Evolutionary conservation across 768 basidiomycete genomes (phyloP).

Genomic region (Serendipita sp.): DNA sequence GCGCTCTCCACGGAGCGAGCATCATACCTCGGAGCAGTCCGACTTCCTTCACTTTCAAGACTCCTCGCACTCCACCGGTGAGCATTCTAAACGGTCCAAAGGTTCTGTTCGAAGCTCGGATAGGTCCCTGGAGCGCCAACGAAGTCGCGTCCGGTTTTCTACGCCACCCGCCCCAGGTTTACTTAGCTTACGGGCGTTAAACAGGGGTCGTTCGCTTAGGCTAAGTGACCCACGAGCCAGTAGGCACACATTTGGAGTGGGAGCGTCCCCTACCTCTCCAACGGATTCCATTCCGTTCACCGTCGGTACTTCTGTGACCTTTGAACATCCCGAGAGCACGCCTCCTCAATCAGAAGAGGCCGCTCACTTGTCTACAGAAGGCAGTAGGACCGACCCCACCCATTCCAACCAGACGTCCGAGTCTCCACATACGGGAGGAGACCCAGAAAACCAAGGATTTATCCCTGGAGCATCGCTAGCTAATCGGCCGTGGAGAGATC

Average conservation of each 20-base stretch:
- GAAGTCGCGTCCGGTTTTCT: not conserved
- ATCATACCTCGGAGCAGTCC: not conserved
- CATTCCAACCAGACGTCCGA: not conserved
- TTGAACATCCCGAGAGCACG: not conserved
- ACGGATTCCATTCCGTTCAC: not conserved
- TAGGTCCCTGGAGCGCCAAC: not conserved
- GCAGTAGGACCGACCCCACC: not conserved
- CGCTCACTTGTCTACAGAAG: not conserved
- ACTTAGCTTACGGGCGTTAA: not conserved
- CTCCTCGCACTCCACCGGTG: not conserved
- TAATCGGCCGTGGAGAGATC: too few relatives aligned
- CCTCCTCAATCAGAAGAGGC: not conserved
- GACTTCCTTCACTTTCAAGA: not conserved
- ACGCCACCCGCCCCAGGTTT: not conserved
- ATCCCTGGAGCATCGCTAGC: not conserved
- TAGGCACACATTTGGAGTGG: not conserved
- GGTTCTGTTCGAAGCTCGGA: not conserved
- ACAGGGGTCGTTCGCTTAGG: not conserved
- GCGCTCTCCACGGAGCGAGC: not conserved
- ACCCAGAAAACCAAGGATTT: not conserved
- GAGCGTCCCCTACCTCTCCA: not conserved
- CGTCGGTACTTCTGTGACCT: constrained; percentile 1
- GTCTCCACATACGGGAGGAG: not conserved
- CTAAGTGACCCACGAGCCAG: not conserved
- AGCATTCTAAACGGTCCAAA: not conserved